A percentile compares a stretch with the other conserved stretches of the same genome.
Evolutionary conservation across 108 stramenopile species (phyloP).

Genomic region (Chaetoceros muelleri): DNA sequence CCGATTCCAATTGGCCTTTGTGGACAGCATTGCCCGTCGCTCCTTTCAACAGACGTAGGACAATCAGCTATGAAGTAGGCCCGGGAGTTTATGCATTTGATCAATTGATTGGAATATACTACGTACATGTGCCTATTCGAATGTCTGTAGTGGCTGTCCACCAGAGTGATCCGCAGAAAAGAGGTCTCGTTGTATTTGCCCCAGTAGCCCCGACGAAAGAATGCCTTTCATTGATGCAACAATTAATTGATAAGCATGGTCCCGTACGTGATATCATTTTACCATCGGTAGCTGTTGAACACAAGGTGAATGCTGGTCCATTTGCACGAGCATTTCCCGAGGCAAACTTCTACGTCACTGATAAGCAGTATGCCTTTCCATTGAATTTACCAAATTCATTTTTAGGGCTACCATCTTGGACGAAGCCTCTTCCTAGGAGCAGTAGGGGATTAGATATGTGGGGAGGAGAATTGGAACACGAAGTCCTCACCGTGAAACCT

Average conservation of each 20-base stretch:
- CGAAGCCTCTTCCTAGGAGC: conserved; percentile 19
- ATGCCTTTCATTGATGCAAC: conserved; percentile 24
- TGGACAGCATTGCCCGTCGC: conserved; percentile 34
- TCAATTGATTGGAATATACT: conserved; percentile 49
- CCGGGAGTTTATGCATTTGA: conserved; percentile 39
- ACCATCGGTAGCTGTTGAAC: conserved; percentile 40
- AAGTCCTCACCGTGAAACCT: conserved; percentile 33
- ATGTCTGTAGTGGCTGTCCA: conserved; percentile 30
- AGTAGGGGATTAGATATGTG: conserved; percentile 6
- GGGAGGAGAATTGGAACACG: conserved; percentile 28
- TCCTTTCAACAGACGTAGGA: conserved; percentile 21
- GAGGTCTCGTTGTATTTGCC: conserved; percentile 41
- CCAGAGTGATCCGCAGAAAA: conserved; percentile 1
- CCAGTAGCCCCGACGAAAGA: conserved; percentile 54
- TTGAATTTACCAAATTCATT: conserved; percentile 13
- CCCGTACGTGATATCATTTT: conserved; percentile 34
- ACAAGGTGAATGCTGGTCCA: conserved; percentile 48
- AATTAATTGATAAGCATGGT: conserved; percentile 35
- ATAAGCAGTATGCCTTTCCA: conserved; percentile 39
- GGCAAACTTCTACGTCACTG: conserved; percentile 31
- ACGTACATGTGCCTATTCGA: conserved; percentile 52
- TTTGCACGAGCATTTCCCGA: conserved; percentile 35
- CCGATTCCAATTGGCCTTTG: conserved; percentile 11
- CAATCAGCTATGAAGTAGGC: conserved; percentile 12
- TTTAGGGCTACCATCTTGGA: conserved; percentile 24